phyloP scores from a whole-genome alignment of 1,284 basidiomycete species.

The Boletus coffeatus region DNA sequence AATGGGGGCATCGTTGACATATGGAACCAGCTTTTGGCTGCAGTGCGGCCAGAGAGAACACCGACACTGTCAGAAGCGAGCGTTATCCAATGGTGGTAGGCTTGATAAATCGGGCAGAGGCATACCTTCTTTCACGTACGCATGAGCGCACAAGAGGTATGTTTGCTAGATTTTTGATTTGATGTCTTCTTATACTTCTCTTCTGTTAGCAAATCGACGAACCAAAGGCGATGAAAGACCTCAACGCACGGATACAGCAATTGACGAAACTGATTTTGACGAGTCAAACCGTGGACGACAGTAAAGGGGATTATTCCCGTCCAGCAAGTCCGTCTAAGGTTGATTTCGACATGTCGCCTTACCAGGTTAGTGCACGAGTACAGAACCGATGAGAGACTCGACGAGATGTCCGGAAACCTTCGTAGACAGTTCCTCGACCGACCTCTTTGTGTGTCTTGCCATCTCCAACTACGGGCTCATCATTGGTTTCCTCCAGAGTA shows the following conservation, averaged over 20 bases:
- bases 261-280: slow-evolving; percentile 85
- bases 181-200: slow-evolving; percentile 1
- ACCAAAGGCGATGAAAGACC: slow-evolving; percentile 72
- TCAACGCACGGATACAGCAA: slow-evolving; percentile 78
- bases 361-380: slow-evolving; percentile 47
- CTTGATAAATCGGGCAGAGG: neutral
- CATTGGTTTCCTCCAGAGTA: slow-evolving; percentile 15
- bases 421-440: slow-evolving; percentile 37
- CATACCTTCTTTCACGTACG: slow-evolving; percentile 87
- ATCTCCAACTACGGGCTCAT: slow-evolving; percentile 25
- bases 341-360: slow-evolving; percentile 81
- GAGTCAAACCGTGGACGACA: slow-evolving; percentile 72
- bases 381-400: slow-evolving; percentile 70
- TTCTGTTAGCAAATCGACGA: slow-evolving; percentile 63
- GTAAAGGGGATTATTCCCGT: slow-evolving; percentile 59
- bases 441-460: slow-evolving; percentile 43
- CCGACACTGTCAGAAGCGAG: slow-evolving; percentile 59
- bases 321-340: slow-evolving; percentile 78
- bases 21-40: slow-evolving; percentile 68
- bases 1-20: slow-evolving; percentile 30
- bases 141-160: slow-evolving; percentile 67
- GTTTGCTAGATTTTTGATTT: slow-evolving; percentile 1
- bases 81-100: neutral
- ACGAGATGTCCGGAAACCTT: slow-evolving; percentile 70
- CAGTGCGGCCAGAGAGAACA: slow-evolving; percentile 77